Evolutionary conservation across 1,284 basidiomycete genomes (phyloP).

Genomic region (Ganoderma boninense): DNA sequence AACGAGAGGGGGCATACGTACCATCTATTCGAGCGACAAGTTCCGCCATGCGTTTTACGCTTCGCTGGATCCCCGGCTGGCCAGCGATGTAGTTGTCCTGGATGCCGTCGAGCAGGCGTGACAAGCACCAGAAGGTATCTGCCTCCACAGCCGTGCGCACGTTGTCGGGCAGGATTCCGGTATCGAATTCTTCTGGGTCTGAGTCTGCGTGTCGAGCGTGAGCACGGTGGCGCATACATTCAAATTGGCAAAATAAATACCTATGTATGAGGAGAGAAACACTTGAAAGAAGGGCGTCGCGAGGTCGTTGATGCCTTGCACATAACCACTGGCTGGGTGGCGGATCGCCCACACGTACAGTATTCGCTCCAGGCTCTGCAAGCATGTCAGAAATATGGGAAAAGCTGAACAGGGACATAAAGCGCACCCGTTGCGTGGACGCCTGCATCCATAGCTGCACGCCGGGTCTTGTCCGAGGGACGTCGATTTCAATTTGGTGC

Average conservation of each 20-base stretch:
- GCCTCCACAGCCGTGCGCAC: slow-evolving; percentile 90
- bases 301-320: slow-evolving; percentile 98
- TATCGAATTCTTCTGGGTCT: slow-evolving; percentile 89
- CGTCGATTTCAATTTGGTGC: slow-evolving; percentile 98
- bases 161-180: slow-evolving; percentile 71
- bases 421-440: slow-evolving; percentile 82
- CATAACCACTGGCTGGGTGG: slow-evolving; percentile 96
- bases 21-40: slow-evolving; percentile 93
- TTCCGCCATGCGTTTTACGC: slow-evolving; percentile 92
- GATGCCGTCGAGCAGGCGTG: slow-evolving; percentile 92
- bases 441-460: slow-evolving; percentile 89
- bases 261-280: slow-evolving; percentile 91
- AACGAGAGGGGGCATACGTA: slow-evolving; percentile 45
- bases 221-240: slow-evolving; percentile 20
- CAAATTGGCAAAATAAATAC: slow-evolving; percentile 51
- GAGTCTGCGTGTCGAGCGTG: slow-evolving; percentile 59
- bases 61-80: slow-evolving; percentile 93
- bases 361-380: slow-evolving; percentile 88
- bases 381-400: slow-evolving; percentile 10
- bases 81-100: slow-evolving; percentile 97
- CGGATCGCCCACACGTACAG: slow-evolving; percentile 98
- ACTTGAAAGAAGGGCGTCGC: slow-evolving; percentile 96
- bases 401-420: background rate
- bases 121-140: slow-evolving; percentile 97
- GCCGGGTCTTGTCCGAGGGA: slow-evolving; percentile 93